Percentiles rank a stretch among this genome's conserved stretches.
phyloP scores from a whole-genome alignment of 495 filamentous ascomycete species.

The Lasiosphaeris hirsuta region DNA sequence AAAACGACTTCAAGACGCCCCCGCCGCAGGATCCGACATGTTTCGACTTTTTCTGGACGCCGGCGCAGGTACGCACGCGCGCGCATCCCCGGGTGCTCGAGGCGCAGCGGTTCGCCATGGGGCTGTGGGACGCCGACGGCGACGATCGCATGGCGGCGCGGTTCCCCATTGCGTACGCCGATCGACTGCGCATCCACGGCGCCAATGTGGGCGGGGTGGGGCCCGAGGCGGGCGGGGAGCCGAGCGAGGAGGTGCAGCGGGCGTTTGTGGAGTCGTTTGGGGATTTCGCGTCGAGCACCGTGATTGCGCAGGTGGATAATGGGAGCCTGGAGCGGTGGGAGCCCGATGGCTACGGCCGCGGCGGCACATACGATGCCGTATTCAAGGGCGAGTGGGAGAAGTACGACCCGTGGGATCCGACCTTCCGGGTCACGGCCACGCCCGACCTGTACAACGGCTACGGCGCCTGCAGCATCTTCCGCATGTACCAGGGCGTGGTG shows the following conservation, averaged over 20 bases:
- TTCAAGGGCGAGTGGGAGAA: slow-evolving; percentile 79
- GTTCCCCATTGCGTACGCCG: slow-evolving; percentile 75
- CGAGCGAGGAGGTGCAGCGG: slow-evolving; percentile 19
- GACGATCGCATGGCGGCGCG: slow-evolving; percentile 56
- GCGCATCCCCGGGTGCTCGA: slow-evolving; percentile 70
- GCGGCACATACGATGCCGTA: slow-evolving; percentile 69
- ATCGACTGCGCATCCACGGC: slow-evolving; percentile 74
- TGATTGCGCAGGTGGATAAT: slow-evolving; percentile 75
- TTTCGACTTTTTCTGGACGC: slow-evolving; percentile 92
- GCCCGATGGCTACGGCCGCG: slow-evolving; percentile 70
- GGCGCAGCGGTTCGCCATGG: slow-evolving; percentile 76
- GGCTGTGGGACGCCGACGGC: slow-evolving; percentile 71
- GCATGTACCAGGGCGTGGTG: slow-evolving; percentile 87
- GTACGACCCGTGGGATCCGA: slow-evolving; percentile 82
- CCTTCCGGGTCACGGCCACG: slow-evolving; percentile 65
- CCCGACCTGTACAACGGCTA: slow-evolving; percentile 85
- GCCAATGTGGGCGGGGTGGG: slow-evolving; percentile 37
- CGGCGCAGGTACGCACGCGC: slow-evolving; percentile 73
- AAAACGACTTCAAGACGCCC: slow-evolving; percentile 50
- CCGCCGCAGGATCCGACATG: slow-evolving; percentile 64
- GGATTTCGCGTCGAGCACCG: slow-evolving; percentile 42
- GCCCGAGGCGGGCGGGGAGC: slow-evolving; percentile 23
- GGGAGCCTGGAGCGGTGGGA: slow-evolving; percentile 91
- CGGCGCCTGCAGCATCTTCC: slow-evolving; percentile 80
- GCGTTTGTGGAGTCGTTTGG: slow-evolving; percentile 41